Conservation (phyloP, 129 eudicot species). For the Sambucus nigra region DNA sequence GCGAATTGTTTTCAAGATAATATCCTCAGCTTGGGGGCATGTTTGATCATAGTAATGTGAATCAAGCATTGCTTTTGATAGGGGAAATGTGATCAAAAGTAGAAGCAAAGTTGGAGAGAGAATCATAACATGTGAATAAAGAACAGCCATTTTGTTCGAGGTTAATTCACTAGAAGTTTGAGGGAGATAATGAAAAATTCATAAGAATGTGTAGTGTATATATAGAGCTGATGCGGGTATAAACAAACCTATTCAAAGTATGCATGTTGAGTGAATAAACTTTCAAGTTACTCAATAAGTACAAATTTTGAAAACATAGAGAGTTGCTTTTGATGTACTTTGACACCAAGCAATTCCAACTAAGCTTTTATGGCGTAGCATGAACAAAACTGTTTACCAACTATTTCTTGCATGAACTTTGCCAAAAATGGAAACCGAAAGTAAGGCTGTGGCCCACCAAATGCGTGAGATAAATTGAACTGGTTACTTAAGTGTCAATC, state of each 20-base stretch:
- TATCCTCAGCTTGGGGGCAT: slow-evolving; percentile 72
- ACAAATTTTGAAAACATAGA: background rate
- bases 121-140: background rate
- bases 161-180: slow-evolving; percentile 1
- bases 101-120: slow-evolving; percentile 18
- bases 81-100: slow-evolving; percentile 16
- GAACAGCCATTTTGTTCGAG: slow-evolving; percentile 16
- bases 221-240: slow-evolving; percentile 14
- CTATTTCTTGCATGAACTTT: background rate
- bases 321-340: slow-evolving; percentile 33
- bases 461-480: no score
- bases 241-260: background rate
- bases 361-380: background rate
- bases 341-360: slow-evolving; percentile 41
- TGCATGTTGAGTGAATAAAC: slow-evolving; percentile 26
- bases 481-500: no score
- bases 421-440: no score
- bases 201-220: slow-evolving; percentile 18
- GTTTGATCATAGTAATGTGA: slow-evolving; percentile 53
- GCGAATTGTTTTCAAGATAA: slow-evolving; percentile 43
- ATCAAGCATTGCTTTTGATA: slow-evolving; percentile 36
- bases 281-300: slow-evolving; percentile 46
- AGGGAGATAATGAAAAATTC: slow-evolving; percentile 20
- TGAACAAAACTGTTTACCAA: background rate
- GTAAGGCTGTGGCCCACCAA: no score